Evolutionary conservation across 1,139 yeast species (phyloP).

Genomic region (Suzukiozyma palmioleophila): DNA sequence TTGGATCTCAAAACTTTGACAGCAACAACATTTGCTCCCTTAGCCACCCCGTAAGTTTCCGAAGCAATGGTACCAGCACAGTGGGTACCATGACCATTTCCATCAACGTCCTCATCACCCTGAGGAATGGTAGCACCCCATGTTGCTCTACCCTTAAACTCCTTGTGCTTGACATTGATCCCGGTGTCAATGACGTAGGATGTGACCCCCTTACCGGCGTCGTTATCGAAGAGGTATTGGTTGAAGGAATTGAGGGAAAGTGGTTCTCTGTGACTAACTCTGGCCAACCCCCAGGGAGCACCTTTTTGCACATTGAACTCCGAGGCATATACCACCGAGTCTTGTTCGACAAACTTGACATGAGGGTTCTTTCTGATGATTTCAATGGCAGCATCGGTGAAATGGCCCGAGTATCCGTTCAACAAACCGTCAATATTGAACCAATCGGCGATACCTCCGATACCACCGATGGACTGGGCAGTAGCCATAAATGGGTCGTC

Average conservation of each 20-base stretch:
- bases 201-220: slow-evolving; percentile 90
- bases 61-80: slow-evolving; percentile 86
- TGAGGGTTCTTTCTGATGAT: slow-evolving; percentile 68
- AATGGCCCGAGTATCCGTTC: slow-evolving; percentile 71
- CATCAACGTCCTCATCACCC: slow-evolving; percentile 80
- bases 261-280: slow-evolving; percentile 85
- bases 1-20: slow-evolving; percentile 72
- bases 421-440: slow-evolving; percentile 55
- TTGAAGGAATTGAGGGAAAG: slow-evolving; percentile 62
- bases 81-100: slow-evolving; percentile 94
- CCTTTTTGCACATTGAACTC: slow-evolving; percentile 68
- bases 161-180: slow-evolving; percentile 72
- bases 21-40: slow-evolving; percentile 69
- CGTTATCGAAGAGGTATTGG: slow-evolving; percentile 77
- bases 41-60: slow-evolving; percentile 72
- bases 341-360: slow-evolving; percentile 75
- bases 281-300: slow-evolving; percentile 96
- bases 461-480: slow-evolving; percentile 13
- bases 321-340: slow-evolving; percentile 65
- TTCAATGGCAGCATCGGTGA: slow-evolving; percentile 67
- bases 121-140: slow-evolving; percentile 92
- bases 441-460: slow-evolving; percentile 19
- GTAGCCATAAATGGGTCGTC: slow-evolving; percentile 41
- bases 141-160: slow-evolving; percentile 84
- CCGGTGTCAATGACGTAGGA: slow-evolving; percentile 94